These are phyloP conservation scores for Plantago rigida DNA, from an alignment of 305 asterid genomes.

Conservation along the genomic window DNA sequence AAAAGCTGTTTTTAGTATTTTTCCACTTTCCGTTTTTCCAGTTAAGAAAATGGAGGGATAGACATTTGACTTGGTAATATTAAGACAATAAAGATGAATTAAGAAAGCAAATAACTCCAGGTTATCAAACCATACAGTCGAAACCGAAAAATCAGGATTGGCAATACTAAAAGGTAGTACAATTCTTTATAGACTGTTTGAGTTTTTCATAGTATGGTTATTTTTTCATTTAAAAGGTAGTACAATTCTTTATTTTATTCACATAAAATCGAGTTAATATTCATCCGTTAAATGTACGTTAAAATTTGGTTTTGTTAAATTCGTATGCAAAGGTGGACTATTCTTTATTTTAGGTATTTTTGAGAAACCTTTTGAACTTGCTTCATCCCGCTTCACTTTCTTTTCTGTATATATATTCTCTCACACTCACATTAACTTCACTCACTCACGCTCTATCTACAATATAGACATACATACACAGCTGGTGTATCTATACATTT, in stretches of 20 bases:
- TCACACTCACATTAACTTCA: constrained; percentile 16
- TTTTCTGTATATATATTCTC: constrained; percentile 13
- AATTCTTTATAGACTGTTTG: background rate
- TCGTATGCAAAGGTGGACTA: too few relatives aligned
- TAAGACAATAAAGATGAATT: background rate
- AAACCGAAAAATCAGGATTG: constrained; percentile 15
- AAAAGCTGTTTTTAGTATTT: too few relatives aligned
- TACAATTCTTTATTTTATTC: background rate
- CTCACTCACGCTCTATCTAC: background rate
- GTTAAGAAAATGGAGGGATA: constrained; percentile 8
- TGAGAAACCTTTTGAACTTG: constrained; percentile 27
- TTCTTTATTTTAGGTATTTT: background rate
- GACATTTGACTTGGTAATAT: constrained; percentile 3
- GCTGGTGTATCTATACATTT: constrained; percentile 19
- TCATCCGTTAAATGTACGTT: too few relatives aligned
- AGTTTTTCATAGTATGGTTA: too few relatives aligned
- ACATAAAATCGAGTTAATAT: too few relatives aligned
- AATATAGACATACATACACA: background rate
- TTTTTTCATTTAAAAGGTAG: too few relatives aligned
- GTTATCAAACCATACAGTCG: background rate
- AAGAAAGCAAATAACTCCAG: background rate
- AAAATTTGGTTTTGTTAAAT: too few relatives aligned
- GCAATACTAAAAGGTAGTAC: background rate
- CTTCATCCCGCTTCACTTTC: constrained; percentile 29
- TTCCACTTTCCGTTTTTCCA: constrained; percentile 1